Conservation (phyloP, 2,329 filamentous ascomycete genomes). For the Monilinia fructigena region DNA sequence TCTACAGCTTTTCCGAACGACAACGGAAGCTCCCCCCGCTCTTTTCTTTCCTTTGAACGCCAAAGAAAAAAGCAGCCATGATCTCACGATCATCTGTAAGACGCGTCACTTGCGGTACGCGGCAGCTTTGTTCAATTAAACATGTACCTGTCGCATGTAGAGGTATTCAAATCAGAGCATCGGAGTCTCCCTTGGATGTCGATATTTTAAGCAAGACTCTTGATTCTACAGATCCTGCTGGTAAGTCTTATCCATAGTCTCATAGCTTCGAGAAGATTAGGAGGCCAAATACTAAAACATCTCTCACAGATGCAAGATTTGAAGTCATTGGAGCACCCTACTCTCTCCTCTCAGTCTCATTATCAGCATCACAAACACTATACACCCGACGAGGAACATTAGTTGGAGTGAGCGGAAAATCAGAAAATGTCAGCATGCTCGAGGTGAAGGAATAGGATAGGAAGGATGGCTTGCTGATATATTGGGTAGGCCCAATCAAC, state of each 20-base stretch:
- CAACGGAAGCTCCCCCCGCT: slow-evolving; percentile 17
- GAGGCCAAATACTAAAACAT: slow-evolving; percentile 18
- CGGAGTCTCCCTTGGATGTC: slow-evolving; percentile 51
- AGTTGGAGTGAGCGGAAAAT: slow-evolving; percentile 83
- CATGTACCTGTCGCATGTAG: slow-evolving; percentile 45
- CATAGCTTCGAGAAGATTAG: neutral
- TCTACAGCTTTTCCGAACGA: slow-evolving; percentile 18
- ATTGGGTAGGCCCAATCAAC: slow-evolving; percentile 74
- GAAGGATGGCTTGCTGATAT: slow-evolving; percentile 25
- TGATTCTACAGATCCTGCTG: slow-evolving; percentile 40
- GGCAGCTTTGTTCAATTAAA: slow-evolving; percentile 31
- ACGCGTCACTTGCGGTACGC: slow-evolving; percentile 33
- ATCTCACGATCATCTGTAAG: slow-evolving; percentile 35
- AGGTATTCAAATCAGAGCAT: slow-evolving; percentile 61
- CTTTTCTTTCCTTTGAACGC: slow-evolving; percentile 10
- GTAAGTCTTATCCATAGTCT: slow-evolving; percentile 23
- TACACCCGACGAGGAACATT: slow-evolving; percentile 91
- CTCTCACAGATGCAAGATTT: slow-evolving; percentile 77
- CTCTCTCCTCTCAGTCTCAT: slow-evolving; percentile 87
- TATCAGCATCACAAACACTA: slow-evolving; percentile 89
- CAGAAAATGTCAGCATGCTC: slow-evolving; percentile 69
- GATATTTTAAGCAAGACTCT: slow-evolving; percentile 56
- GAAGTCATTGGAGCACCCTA: slow-evolving; percentile 90
- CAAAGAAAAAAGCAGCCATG: slow-evolving; percentile 34
- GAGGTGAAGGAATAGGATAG: slow-evolving; percentile 18